These are phyloP conservation scores for Quercus lobata DNA, from an alignment of 331 rosid genomes.

Conservation along the genomic window DNA sequence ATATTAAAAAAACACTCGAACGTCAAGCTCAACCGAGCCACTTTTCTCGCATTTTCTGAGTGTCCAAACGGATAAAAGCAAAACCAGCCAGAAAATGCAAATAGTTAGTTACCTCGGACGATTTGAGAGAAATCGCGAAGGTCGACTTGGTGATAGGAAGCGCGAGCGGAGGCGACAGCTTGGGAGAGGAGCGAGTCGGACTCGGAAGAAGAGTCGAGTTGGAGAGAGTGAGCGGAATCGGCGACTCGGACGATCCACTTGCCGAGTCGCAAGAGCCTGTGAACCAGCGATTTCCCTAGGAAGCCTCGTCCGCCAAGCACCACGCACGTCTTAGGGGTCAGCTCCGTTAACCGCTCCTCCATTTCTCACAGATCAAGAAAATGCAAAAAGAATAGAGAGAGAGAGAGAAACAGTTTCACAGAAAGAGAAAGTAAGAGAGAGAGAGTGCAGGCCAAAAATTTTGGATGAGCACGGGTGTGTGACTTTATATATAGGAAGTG, in stretches of 20 bases:
- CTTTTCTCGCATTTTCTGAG: not conserved
- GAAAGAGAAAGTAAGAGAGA: not conserved
- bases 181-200: constrained; percentile 47
- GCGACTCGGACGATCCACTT: constrained; percentile 81
- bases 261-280: constrained; percentile 48
- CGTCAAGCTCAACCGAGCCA: constrained; percentile 8
- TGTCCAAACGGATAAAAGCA: not conserved
- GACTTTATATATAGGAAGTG: no score
- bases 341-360: constrained; percentile 55
- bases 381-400: not conserved
- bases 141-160: constrained; percentile 53
- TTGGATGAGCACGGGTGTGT: not conserved
- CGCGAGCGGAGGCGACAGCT: constrained; percentile 66
- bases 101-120: constrained; percentile 22
- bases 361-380: constrained; percentile 33
- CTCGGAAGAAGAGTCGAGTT: constrained; percentile 42
- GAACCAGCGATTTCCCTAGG: constrained; percentile 69
- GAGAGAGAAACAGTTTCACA: no score
- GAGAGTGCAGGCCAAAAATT: not conserved
- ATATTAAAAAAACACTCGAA: not conserved
- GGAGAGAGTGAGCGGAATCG: constrained; percentile 58
- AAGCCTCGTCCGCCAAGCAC: constrained; percentile 79
- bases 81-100: not conserved
- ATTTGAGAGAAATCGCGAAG: constrained; percentile 48
- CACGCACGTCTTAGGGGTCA: constrained; percentile 63